Base-by-base conservation (phyloP, 768 basidiomycete species). In the Phlebiopsis gigantea region DNA sequence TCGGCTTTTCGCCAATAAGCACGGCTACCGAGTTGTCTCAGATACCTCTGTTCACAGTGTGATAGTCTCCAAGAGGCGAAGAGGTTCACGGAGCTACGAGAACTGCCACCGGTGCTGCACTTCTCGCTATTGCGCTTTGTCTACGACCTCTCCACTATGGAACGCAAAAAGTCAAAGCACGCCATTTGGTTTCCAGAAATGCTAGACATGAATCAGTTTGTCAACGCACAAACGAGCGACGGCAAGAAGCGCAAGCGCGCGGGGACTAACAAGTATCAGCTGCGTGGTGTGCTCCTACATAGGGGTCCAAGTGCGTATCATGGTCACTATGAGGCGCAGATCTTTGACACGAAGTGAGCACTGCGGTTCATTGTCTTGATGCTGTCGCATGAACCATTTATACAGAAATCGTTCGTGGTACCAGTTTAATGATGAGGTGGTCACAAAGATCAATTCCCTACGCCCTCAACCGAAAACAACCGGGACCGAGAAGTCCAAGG, bases 91-190 rank as follows among this genome's bases (percentile, higher is more conserved):
- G 79, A 86, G 63, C 71, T 96, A 14, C 77, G 76, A 24, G 67
- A 77, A 52, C 78, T 97, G 5, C 96, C 96, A 1, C 91, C 92
- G 0, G 87, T 94, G 5, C 77, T 98, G 1, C 92, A 98, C 70
- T 87, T 98, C 64, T 93, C 93, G 21, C 72, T 98, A 51, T 79
- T 96, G 55, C 90, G 96, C n/a, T 98, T 98, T 70, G 84, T 91
- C 26, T 98, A 88, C 64, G 91, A 95, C 71, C 62, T 86, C 30
- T 72, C 82, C 22, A 83, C 85, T 0, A 82, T 87, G 78, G 84
- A 88, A 63, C 83, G 96, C 60, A 90, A 85, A 71, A 98, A 98
- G 73, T 87, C 85, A 53, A 93, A 93, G 68, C 80, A 90, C 58
- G 71, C 76, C 29, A 83, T 98, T 43, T 74, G 78, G n/a, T 98